Conservation (phyloP, 495 filamentous ascomycete genomes). For the Penicilliopsis zonata region DNA sequence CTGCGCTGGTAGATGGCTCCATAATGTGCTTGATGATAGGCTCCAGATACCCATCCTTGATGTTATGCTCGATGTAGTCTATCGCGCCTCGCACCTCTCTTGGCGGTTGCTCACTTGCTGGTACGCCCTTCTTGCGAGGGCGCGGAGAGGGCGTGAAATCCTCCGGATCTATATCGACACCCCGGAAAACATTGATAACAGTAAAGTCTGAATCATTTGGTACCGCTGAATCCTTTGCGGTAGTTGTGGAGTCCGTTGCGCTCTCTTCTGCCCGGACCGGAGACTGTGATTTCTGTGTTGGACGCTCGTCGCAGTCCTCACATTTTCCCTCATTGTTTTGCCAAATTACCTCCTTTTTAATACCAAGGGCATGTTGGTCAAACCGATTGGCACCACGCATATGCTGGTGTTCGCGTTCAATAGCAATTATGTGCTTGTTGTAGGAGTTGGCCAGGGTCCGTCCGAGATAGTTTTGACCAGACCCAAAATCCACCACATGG, state of each 20-base stretch:
- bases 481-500: constrained; percentile 91
- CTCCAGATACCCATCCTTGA: constrained; percentile 58
- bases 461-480: constrained; percentile 91
- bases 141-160: constrained; percentile 15
- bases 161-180: constrained; percentile 22
- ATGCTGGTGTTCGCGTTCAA: constrained; percentile 78
- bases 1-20: constrained; percentile 5
- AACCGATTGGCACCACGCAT: constrained; percentile 73
- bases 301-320: constrained; percentile 20
- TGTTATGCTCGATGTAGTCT: constrained; percentile 43
- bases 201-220: constrained; percentile 19
- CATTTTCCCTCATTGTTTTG: constrained; percentile 67
- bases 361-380: constrained; percentile 64
- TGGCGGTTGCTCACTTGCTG: constrained; percentile 2
- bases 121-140: constrained; percentile 3
- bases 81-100: constrained; percentile 25
- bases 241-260: too few relatives aligned
- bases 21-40: constrained; percentile 65
- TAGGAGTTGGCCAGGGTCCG: constrained; percentile 74
- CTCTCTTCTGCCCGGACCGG: too few relatives aligned
- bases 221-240: too few relatives aligned
- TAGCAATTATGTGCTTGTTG: constrained; percentile 74
- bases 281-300: too few relatives aligned
- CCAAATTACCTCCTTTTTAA: constrained; percentile 44
- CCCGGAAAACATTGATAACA: constrained; percentile 25